Evolutionary conservation across 2,329 filamentous ascomycete species (phyloP).

Genomic region (Sporothrix sp.): DNA sequence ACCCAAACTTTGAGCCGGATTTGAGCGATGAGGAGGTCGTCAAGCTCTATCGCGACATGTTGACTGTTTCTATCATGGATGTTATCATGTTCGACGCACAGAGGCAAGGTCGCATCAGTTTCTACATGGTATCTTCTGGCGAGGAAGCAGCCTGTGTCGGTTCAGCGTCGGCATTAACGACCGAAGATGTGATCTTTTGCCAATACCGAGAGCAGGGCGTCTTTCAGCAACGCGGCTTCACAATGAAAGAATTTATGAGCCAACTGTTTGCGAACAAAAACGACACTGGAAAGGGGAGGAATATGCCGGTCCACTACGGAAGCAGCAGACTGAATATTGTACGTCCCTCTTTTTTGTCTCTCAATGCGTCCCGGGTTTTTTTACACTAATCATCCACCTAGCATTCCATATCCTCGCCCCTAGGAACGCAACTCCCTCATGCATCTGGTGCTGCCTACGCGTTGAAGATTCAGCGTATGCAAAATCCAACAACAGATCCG

Average conservation of each 20-base stretch:
- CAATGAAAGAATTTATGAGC: conserved; percentile 82
- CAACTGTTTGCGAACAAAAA: conserved; percentile 84
- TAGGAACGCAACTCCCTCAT: conserved; percentile 73
- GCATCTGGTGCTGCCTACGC: conserved; percentile 71
- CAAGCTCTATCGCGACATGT: conserved; percentile 56
- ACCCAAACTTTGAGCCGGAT: conserved; percentile 59
- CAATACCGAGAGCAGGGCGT: conserved; percentile 94
- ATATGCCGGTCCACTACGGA: conserved; percentile 97
- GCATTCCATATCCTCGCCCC: conserved; percentile 68
- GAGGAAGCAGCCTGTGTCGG: conserved; percentile 93
- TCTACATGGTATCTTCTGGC: conserved; percentile 95
- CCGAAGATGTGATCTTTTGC: conserved; percentile 82
- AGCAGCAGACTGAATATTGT: conserved; percentile 76
- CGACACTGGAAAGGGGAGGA: conserved; percentile 72
- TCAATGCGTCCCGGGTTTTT: too few relatives aligned
- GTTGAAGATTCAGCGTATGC: conserved; percentile 59
- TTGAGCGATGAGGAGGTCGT: conserved; percentile 54
- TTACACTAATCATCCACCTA: too few relatives aligned
- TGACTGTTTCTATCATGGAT: conserved; percentile 76
- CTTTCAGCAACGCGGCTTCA: conserved; percentile 81
- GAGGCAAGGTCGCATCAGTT: conserved; percentile 82
- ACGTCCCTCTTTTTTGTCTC: conserved; percentile 31
- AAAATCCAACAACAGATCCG: conserved; percentile 49
- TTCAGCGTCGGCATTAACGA: conserved; percentile 71
- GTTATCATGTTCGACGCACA: conserved; percentile 97